phyloP scores from a whole-genome alignment of 768 basidiomycete genomes.

The Antrodiella citrinella region DNA sequence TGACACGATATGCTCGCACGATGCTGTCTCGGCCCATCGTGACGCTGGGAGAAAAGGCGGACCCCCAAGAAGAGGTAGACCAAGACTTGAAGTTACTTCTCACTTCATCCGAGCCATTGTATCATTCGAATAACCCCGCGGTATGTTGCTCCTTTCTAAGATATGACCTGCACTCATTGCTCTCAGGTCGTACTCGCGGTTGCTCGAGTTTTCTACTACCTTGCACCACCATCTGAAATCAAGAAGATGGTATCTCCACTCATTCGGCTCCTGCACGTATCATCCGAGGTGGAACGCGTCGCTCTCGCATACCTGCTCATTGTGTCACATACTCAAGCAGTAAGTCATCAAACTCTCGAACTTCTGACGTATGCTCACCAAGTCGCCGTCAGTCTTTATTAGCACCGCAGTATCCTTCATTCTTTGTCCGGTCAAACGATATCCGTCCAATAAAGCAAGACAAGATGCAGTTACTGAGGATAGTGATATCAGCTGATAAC shows the following conservation, averaged over 20 bases:
- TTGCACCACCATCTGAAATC: slow-evolving; percentile 48
- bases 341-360: slow-evolving; percentile 28
- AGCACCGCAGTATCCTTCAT: slow-evolving; percentile 49
- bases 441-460: slow-evolving; percentile 54
- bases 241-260: slow-evolving; percentile 62
- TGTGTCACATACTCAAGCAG: slow-evolving; percentile 59
- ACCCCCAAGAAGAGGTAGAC: slow-evolving; percentile 58
- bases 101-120: slow-evolving; percentile 62
- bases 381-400: slow-evolving; percentile 55
- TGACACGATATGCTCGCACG: slow-evolving; percentile 73
- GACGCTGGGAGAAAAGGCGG: slow-evolving; percentile 21
- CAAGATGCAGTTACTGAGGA: slow-evolving; percentile 71
- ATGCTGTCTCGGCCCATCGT: slow-evolving; percentile 67
- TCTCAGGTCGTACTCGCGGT: slow-evolving; percentile 73
- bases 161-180: too few species aligned
- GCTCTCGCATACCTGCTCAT: slow-evolving; percentile 63
- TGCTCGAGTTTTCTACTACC: slow-evolving; percentile 66
- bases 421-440: slow-evolving; percentile 68
- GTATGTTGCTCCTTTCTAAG: slow-evolving; percentile 50
- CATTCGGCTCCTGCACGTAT: slow-evolving; percentile 58
- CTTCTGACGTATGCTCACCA: not conserved
- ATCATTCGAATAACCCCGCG: slow-evolving; percentile 83
- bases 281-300: slow-evolving; percentile 69
- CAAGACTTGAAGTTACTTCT: slow-evolving; percentile 71
- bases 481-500: slow-evolving; percentile 57